Evolutionary conservation across 2,329 filamentous ascomycete genomes (phyloP).

Genomic region (Juglanconis sp.): DNA sequence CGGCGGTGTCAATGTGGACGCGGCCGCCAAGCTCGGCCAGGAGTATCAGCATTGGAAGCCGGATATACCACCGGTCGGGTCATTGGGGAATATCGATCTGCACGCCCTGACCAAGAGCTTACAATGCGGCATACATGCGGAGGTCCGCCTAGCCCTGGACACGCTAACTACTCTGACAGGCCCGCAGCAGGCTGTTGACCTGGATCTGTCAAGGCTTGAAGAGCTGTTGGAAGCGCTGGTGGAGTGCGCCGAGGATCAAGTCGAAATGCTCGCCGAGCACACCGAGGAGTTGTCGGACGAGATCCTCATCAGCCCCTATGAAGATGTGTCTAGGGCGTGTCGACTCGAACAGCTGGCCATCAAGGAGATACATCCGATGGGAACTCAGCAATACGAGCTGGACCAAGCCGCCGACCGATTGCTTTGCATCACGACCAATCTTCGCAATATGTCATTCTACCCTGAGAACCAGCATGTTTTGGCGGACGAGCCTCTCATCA

Average conservation of each 20-base stretch:
- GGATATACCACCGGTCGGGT: constrained; percentile 68
- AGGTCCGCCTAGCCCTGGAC: constrained; percentile 87
- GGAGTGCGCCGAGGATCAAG: constrained; percentile 86
- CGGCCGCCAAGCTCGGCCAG: constrained; percentile 60
- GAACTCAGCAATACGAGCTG: constrained; percentile 73
- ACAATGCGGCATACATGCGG: constrained; percentile 83
- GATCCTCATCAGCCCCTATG: constrained; percentile 78
- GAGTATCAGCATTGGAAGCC: constrained; percentile 69
- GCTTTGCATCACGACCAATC: constrained; percentile 85
- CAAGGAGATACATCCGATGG: constrained; percentile 70
- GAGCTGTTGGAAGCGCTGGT: constrained; percentile 84
- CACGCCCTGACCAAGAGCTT: constrained; percentile 85
- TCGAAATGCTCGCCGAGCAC: constrained; percentile 80
- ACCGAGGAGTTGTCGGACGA: constrained; percentile 83
- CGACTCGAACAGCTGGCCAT: constrained; percentile 69
- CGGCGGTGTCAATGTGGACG: constrained; percentile 70
- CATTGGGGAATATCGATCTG: constrained; percentile 86
- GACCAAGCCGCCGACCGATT: constrained; percentile 83
- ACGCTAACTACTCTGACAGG: constrained; percentile 70
- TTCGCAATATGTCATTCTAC: constrained; percentile 88
- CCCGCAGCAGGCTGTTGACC: constrained; percentile 52
- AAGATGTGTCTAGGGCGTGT: constrained; percentile 80
- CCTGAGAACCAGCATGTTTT: constrained; percentile 71
- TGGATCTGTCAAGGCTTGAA: constrained; percentile 71
- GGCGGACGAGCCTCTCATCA: constrained; percentile 70